These are phyloP conservation scores for Colletotrichum magnum DNA, from an alignment of 2,329 filamentous ascomycete genomes.

Conservation along the genomic window DNA sequence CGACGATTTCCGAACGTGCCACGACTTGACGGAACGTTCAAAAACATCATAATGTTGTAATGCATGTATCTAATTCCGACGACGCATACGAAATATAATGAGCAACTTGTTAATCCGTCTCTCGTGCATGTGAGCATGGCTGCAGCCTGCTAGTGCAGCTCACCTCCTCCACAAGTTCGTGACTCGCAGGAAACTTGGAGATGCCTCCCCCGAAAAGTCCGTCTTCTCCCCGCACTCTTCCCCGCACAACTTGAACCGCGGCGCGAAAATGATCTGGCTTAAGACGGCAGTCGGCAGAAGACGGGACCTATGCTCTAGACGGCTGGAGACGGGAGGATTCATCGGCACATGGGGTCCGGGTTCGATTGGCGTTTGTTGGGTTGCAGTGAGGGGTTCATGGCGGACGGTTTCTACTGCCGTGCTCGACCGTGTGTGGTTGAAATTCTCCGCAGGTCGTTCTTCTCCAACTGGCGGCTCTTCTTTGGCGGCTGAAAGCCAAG, in stretches of 20 bases:
- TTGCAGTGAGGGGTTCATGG: not conserved
- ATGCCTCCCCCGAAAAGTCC: conserved; percentile 13
- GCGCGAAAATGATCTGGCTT: not conserved
- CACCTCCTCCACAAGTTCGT: not conserved
- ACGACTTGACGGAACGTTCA: conserved; percentile 7
- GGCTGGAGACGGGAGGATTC: conserved; percentile 16
- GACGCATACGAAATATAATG: conserved; percentile 33
- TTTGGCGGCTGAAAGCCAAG: not conserved
- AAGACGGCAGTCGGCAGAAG: not conserved
- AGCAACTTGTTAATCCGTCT: conserved; percentile 15
- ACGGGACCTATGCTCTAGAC: conserved; percentile 1
- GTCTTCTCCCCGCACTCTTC: conserved; percentile 21
- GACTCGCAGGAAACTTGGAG: not conserved
- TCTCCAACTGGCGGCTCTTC: conserved; percentile 8
- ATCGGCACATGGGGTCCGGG: not conserved
- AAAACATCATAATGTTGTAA: conserved; percentile 29
- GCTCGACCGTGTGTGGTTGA: conserved; percentile 1
- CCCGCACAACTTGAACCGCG: not conserved
- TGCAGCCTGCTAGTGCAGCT: too few species aligned
- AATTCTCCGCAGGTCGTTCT: conserved; percentile 8
- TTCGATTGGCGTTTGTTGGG: not conserved
- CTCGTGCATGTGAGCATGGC: not conserved
- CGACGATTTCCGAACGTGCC: not conserved
- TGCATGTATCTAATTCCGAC: conserved; percentile 35
- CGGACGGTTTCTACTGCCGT: not conserved